phyloP scores from a whole-genome alignment of 306 rosid genomes.

The Sicyos edulis region DNA sequence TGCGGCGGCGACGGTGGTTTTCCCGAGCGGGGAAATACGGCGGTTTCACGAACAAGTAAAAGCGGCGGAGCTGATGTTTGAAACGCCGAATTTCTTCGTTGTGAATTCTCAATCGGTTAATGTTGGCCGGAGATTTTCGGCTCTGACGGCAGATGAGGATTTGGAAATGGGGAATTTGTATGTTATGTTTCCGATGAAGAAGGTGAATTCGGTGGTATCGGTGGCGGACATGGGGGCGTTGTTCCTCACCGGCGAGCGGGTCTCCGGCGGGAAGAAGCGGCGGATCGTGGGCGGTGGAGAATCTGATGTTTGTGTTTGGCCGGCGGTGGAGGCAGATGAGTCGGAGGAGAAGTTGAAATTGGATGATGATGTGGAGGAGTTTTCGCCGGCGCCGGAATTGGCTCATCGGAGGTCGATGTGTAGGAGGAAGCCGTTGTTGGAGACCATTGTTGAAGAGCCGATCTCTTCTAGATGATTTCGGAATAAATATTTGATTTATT shows the following conservation, averaged over 20 bases:
- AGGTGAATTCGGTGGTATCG: conserved; percentile 49
- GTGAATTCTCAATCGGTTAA: conserved; percentile 46
- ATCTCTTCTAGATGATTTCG: conserved; percentile 26
- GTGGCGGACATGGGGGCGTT: conserved; percentile 57
- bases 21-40: conserved; percentile 56
- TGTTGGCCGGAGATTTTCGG: conserved; percentile 47
- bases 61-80: conserved; percentile 85
- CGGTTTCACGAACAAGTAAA: conserved; percentile 29
- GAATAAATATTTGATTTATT: neutral
- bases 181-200: conserved; percentile 71
- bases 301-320: conserved; percentile 3
- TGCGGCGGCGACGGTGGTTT: conserved; percentile 38
- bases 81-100: conserved; percentile 61
- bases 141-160: conserved; percentile 70
- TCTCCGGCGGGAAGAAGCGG: conserved; percentile 23
- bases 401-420: conserved; percentile 55
- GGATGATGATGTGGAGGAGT: conserved; percentile 61
- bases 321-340: neutral
- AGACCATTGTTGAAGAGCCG: conserved; percentile 68
- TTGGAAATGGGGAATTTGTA: conserved; percentile 50
- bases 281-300: neutral
- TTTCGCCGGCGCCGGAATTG: conserved; percentile 41
- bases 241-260: conserved; percentile 41
- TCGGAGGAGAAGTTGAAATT: conserved; percentile 33
- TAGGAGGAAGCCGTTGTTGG: conserved; percentile 76